Evolutionary conservation across 345 rosid genomes (phyloP), one percentile per base, ranked within the genome.

Genomic region (Lumnitzera racemosa): DNA sequence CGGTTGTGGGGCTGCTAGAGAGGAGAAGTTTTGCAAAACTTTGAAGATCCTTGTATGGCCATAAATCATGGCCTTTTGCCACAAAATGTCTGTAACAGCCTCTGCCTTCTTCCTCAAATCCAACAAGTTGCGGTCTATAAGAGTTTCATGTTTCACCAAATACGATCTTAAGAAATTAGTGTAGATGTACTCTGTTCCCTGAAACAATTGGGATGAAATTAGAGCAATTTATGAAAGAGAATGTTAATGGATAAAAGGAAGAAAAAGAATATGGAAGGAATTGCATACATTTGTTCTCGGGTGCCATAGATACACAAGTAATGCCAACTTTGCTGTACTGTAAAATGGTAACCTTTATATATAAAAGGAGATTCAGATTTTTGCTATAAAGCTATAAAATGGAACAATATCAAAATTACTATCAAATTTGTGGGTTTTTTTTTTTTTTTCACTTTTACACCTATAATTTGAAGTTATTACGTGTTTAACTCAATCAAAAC

Each of bases 281-380:
- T 57, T 46, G 51, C 82, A 43, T 78, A 89, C 95, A 65, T 73
- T 85, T 46, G 98, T 85, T 76, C 81, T 77, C 2, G 85, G 86
- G 67, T 83, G 80, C 96, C 96, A 85, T 24, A 91, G 75, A 72
- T 89, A 87, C 58, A 89, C 46, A 61, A 85, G 76, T 67, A 87
- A 76, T 50, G 91, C 94, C 76, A 92, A 67, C 72, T 89, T 87
- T 50, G 87, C 96, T 72, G 87, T 95, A 48, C 76, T 76, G 55
- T 89, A 87, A 90, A 89, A 73, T 1, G 94, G 96, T 56, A 92
- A 74, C 94, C 96, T 89, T 67, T 67, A 53, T 59, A 58, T 9
- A 36, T 1, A 36, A 36, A 9, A 36, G 43, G 9, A 36, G 11
- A 36, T 7, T 36, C 43, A 36, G 43, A 36, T 36, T 36, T 36